phyloP scores from a whole-genome alignment of 345 rosid genomes.

The Eucalyptus cloeziana region DNA sequence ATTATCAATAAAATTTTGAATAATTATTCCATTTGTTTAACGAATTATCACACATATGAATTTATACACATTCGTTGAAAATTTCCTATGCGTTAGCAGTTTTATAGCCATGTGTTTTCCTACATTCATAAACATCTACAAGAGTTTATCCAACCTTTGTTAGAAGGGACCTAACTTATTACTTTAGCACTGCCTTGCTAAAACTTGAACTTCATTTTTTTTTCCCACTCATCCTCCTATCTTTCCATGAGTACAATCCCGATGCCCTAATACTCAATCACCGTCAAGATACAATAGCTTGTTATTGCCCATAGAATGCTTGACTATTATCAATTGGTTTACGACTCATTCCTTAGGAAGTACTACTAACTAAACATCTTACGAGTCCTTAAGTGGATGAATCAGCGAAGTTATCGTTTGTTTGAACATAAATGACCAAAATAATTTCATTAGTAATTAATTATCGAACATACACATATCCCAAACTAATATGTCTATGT shows the following conservation, averaged over 20 bases:
- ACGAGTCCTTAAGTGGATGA: not conserved
- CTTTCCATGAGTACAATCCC: not conserved
- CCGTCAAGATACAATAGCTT: not conserved
- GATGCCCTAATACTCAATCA: not conserved
- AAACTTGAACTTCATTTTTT: not conserved
- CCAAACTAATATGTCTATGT: not conserved
- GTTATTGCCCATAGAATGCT: not conserved
- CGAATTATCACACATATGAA: not conserved
- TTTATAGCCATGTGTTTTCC: not conserved
- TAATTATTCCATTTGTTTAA: not conserved
- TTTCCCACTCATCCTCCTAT: not conserved
- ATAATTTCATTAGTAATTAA: not conserved
- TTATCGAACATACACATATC: no score
- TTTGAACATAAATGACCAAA: not conserved
- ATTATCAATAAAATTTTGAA: not conserved
- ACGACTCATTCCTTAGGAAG: not conserved
- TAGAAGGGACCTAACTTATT: not conserved
- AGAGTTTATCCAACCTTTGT: not conserved
- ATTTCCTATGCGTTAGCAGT: not conserved
- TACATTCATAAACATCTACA: not conserved
- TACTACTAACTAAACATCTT: not conserved
- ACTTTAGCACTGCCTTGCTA: not conserved
- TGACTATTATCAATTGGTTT: not conserved
- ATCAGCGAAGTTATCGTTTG: not conserved
- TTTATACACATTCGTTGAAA: not conserved